Percentiles rank a stretch among this genome's conserved stretches.
phyloP scores from a whole-genome alignment of 164 flowering plant genomes.

The Umbellularia californica region DNA sequence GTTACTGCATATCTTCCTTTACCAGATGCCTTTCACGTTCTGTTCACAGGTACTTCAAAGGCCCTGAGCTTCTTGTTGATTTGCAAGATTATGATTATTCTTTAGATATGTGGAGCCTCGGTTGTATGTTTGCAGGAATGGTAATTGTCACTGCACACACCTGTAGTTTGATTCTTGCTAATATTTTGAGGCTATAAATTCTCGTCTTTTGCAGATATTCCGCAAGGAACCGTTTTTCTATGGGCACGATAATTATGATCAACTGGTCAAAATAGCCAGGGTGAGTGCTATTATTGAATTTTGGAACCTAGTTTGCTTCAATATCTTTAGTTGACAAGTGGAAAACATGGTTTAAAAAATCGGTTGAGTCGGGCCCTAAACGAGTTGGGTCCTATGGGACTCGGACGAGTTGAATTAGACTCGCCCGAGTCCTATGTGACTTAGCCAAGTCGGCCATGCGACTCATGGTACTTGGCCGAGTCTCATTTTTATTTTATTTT shows the following conservation, averaged over 20 bases:
- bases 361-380: no score
- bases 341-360: no score
- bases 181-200: background rate
- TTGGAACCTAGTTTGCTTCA: background rate
- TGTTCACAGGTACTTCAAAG: conserved; percentile 83
- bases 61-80: conserved; percentile 97
- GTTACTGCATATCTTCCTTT: conserved; percentile 1
- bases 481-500: no score
- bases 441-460: no score
- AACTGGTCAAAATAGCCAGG: conserved; percentile 95
- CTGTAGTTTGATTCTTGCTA: background rate
- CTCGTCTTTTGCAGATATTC: conserved; percentile 54
- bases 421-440: no score
- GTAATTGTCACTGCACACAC: conserved; percentile 32
- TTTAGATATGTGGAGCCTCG: conserved; percentile 97
- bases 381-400: no score
- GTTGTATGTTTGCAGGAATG: conserved; percentile 99
- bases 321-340: background rate
- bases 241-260: conserved; percentile 97
- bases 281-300: conserved; percentile 28
- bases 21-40: background rate
- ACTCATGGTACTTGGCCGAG: no score
- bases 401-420: no score
- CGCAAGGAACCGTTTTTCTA: conserved; percentile 77
- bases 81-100: conserved; percentile 98